Base-by-base conservation (phyloP, 345 rosid genomes). In the Aquilaria malaccensis region DNA sequence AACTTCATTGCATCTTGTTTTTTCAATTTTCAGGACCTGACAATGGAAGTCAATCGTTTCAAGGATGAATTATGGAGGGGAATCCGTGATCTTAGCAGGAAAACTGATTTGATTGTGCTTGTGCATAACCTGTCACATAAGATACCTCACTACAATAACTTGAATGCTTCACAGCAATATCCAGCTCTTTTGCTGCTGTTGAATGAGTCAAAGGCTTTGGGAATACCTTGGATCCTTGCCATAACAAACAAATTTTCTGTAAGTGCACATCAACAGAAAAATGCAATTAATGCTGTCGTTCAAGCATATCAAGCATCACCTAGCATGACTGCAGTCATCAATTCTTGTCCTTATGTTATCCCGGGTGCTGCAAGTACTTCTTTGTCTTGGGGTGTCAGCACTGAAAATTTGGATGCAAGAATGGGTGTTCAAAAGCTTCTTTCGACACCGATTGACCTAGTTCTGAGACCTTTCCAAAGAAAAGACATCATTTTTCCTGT, bases 211-310 rank as follows among this genome's bases (percentile, higher is more conserved):
- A 93, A 89, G 66, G 84, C 95, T 60, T 91, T 93, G 12, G 96
- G 97, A 64, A 87, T 93, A 65, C 98, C 98, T 30, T 93, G 98
- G 98, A 82, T 89, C 48, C 88, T 93, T 45, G 96, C 97, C 59
- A 76, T 93, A 70, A 93, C 98, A 59, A 93, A 93, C 73, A 93
- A 87, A 67, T 93, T 93, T 77, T 93, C 98, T 64, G 98, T 93
- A 50, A 93, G 97, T 69, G 97, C 96, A 1, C 97, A 93, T 81
- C 97, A 87, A 81, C 98, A 87, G 76, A 83, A 77, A 59, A 77
- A 83, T 51, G 82, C 85, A 15, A 83, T 89, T n/a, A 85, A 85
- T 74, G 79, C 90, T 61, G 90, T 84, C 62, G 63, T 93, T 58
- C 83, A 85, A 61, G 87, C 87, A 30, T 89, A 93, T 65, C 94